phyloP scores from a whole-genome alignment of 2,329 filamentous ascomycete genomes.

The Venturia oleaginea region DNA sequence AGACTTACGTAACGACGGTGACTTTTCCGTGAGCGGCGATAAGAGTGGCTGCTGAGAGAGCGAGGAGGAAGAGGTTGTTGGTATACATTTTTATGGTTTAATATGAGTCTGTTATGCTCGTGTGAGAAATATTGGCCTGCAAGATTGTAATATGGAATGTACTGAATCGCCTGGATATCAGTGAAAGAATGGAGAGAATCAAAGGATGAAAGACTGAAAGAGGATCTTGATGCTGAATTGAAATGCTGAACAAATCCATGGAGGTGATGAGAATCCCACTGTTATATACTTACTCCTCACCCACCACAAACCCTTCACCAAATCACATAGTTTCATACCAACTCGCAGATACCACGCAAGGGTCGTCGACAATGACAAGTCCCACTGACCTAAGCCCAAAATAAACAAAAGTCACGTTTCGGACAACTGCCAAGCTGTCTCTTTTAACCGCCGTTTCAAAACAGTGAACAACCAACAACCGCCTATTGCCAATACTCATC shows the following conservation, averaged over 20 bases:
- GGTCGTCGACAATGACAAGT: neutral
- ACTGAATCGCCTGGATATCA: neutral
- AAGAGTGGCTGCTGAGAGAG: constrained; percentile 12
- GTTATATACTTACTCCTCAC: neutral
- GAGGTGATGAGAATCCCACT: neutral
- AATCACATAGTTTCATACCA: neutral
- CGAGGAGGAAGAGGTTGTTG: constrained; percentile 1
- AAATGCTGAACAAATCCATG: neutral
- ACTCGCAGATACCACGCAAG: neutral
- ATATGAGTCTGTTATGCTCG: neutral
- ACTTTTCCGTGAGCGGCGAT: constrained; percentile 18
- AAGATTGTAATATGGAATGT: neutral
- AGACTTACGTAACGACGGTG: constrained; percentile 12
- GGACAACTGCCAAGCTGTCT: neutral
- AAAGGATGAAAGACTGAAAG: neutral
- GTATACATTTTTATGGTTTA: neutral
- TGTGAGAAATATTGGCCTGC: neutral
- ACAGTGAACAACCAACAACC: neutral
- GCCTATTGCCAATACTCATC: neutral
- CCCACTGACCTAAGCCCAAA: neutral
- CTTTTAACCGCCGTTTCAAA: neutral
- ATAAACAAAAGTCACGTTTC: neutral
- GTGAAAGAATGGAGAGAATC: neutral
- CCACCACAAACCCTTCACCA: neutral
- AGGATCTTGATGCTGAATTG: neutral